Base-by-base conservation (phyloP, 495 filamentous ascomycete genomes). In the Lophiostoma macrostomum region DNA sequence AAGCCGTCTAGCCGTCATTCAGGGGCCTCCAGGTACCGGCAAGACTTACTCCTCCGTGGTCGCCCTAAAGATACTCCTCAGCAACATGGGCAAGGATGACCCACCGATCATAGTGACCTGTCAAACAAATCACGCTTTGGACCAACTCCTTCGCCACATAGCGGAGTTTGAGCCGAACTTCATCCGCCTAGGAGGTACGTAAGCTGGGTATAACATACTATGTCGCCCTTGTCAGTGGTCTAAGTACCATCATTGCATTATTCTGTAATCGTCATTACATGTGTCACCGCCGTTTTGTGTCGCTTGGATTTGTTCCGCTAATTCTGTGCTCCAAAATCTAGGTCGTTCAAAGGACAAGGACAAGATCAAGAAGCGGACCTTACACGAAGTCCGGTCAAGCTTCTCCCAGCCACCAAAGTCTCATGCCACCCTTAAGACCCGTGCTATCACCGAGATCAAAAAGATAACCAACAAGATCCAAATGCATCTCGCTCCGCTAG, bases 51-150 rank as follows among this genome's bases (percentile, higher is more conserved):
- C 88, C 0, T 91, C 88, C 0, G 77, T 91, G 0, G 65, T 80
- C 31, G 87, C 87, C 1, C 64, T 96, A 24, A 81, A 79, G 36
- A 72, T 85, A 3, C 66, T 95, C 42, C 69, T 95, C 0, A 64
- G 73, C 1, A 88, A 86, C 47, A 77, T 81, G 72, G 50, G 53
- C n/a, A 49, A 63, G 1, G 71, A 71, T 7, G 78, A 87, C 65
- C 82, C 86, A 18, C 87, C 87, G 12, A 83, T 96, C 28, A 74
- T 95, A 19, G 72, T 95, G 5, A 76, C 89, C 0, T 87, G 88
- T 20, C 87, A 96, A 57, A 96, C 91, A 2, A 98, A 98, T 53
- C 90, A 98, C 68, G 91, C 93, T 0, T 68, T 96, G 0, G 91
- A 96, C 59, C 93, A 96, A 61, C 69, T 96, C 1, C 74, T 98